Base-by-base conservation (phyloP, 441 rosid species). In the Adansonia madagascariensis region DNA sequence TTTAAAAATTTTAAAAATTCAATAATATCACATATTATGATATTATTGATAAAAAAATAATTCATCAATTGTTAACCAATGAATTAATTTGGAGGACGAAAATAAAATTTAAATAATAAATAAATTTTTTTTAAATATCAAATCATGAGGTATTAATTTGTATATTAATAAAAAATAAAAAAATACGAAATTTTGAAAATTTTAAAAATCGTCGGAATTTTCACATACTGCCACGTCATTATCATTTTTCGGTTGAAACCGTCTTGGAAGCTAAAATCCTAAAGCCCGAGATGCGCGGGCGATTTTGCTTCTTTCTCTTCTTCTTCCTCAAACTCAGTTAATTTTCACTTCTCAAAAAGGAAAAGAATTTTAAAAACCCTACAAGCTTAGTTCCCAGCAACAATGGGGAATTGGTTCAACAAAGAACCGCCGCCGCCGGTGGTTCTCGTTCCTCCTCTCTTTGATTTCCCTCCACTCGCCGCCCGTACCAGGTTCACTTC, bases 371-470 rank as follows among this genome's bases (percentile, higher is more conserved):
- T 31, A 2, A 41, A 22, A 50, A 44, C 31, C 53, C 61, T 50
- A 56, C 47, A 14, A 44, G 15, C 47, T 31, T 31, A 31, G 39
- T 31, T 52, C 8, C 53, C 74, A 31, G 43, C 8, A 27, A 46
- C 35, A 22, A 92, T 94, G 97, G 94, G 98, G 62, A 91, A 92
- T 77, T 77, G 70, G 80, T 17, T 88, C 44, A 67, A 80, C 83
- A 89, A 89, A 82, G 90, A 88, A 75, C 93, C 95, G 53, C 96
- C 98, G 20, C 98, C 99, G 53, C 94, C 95, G 49, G 80, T 93
- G 85, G 97, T 95, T 11, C 89, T 95, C 22, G 98, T 95, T 15
- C 99, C 98, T 46, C 97, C 97, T 8, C 94, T 93, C 76, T 93
- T 93, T 78, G 99, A 93, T 73, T 95, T 87, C 82, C 99, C 97